These are phyloP conservation scores for Zygoascus sp. DNA, from an alignment of 1,139 yeast species.

Conservation along the genomic window DNA sequence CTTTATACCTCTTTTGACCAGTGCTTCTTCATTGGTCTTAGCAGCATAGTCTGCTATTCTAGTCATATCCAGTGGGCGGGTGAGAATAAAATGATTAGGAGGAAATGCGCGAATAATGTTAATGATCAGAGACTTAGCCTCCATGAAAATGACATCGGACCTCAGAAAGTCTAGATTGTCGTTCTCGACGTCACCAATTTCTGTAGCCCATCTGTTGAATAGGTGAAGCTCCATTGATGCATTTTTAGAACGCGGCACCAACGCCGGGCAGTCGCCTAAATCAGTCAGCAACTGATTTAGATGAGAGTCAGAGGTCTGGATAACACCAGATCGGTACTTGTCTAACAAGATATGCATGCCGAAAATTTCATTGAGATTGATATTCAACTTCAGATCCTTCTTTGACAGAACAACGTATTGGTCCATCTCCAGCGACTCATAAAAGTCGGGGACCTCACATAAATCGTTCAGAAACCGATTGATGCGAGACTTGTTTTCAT, in stretches of 20 bases:
- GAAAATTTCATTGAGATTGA: constrained; percentile 37
- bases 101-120: constrained; percentile 39
- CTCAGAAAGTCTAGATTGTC: constrained; percentile 32
- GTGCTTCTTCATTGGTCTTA: constrained; percentile 28
- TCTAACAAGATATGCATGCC: constrained; percentile 38
- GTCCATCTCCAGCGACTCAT: constrained; percentile 41
- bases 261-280: constrained; percentile 30
- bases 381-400: constrained; percentile 35
- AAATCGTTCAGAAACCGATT: constrained; percentile 36
- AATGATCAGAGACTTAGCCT: constrained; percentile 37
- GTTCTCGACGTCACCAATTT: constrained; percentile 34
- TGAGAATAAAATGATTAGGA: constrained; percentile 29
- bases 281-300: constrained; percentile 32
- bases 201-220: constrained; percentile 38
- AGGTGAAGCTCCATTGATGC: constrained; percentile 35
- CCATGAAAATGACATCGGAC: constrained; percentile 38
- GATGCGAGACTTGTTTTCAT: constrained; percentile 33
- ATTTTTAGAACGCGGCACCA: constrained; percentile 35
- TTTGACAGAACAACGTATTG: constrained; percentile 40
- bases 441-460: constrained; percentile 42
- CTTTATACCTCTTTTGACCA: constrained; percentile 37
- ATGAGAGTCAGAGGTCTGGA: constrained; percentile 25
- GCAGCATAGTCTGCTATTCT: constrained; percentile 38
- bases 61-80: constrained; percentile 32
- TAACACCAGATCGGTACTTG: constrained; percentile 31